Conservation (phyloP, 2,329 filamentous ascomycete species). For the Scedosporium aurantiacum region DNA sequence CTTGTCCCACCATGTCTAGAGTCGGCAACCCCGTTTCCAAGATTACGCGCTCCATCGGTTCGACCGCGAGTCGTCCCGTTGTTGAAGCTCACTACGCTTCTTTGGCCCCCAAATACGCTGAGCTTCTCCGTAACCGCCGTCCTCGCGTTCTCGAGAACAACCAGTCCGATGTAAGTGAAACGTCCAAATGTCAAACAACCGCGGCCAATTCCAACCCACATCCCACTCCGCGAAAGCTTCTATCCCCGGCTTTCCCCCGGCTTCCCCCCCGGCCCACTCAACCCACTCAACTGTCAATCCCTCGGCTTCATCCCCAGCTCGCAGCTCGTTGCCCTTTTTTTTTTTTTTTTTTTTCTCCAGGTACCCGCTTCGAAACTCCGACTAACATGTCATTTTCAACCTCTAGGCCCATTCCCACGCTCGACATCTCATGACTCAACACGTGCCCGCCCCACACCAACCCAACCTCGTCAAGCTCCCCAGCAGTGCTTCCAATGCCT, state of each 20-base stretch:
- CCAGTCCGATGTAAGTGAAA: constrained; percentile 28
- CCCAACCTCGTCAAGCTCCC: constrained; percentile 2
- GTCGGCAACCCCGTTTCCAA: constrained; percentile 38
- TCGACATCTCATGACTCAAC: constrained; percentile 1
- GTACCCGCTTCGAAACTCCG: background rate
- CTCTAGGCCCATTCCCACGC: constrained; percentile 1
- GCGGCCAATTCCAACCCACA: background rate
- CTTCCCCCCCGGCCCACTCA: background rate
- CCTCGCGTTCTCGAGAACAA: constrained; percentile 18
- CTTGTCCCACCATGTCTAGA: constrained; percentile 26
- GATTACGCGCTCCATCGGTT: constrained; percentile 33
- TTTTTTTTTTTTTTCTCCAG: background rate
- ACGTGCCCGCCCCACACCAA: background rate
- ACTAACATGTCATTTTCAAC: background rate
- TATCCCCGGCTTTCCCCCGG: background rate
- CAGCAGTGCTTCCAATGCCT: background rate
- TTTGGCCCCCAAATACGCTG: constrained; percentile 36
- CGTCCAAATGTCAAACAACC: background rate
- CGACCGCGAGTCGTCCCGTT: constrained; percentile 25
- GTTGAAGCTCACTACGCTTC: constrained; percentile 24
- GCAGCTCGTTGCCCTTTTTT: background rate
- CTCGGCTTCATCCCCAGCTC: background rate
- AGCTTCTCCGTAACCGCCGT: constrained; percentile 25
- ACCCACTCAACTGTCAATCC: background rate
- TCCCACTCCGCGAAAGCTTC: background rate